Evolutionary conservation across 768 basidiomycete species (phyloP), one percentile per base, ranked within the genome.

Genomic region (Floccularia luteovirens): DNA sequence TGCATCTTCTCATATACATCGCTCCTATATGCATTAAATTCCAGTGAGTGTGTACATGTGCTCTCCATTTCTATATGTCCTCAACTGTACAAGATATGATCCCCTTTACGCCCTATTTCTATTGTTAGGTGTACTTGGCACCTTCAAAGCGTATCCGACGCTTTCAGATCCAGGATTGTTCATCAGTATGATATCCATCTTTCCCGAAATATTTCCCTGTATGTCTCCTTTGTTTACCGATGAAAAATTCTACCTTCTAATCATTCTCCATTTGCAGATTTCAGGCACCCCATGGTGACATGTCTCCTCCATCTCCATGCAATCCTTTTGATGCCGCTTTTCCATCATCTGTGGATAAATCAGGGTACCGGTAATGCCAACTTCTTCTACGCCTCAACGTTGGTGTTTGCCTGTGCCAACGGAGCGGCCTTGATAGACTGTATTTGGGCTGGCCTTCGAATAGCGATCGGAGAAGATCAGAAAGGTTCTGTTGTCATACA

Each of bases 311-410:
- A 94, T 47, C 63, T 88, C 3, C 90, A 96, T 52, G 80, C 93
- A 2, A 71, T 81, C 1, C 69, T 90, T 14, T 79, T 98, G 16
- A 73, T 97, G 43, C 94, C 94, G 0, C 70, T 96, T 22, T 93
- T 98, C 59, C 81, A 94, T 53, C 75, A 88, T 43, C 67, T 98
- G 1, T 99, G 96, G 94, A 74, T 97, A 4, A 70, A 68, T 6
- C 84, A 90, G 42, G 92, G 91, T 1, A 88, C 90, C 4, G 96
- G 91, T 2, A 98, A 99, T 53, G 92, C 94, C 33, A 98, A 98
- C 58, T 99, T 99, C 63, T 97, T 89, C 64, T 99, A 98, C 52
- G 96, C 96, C 0, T 82, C 85, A 3, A 97, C 92, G 2, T 69
- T 98, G 44, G 94, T 99, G 12, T 91, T 92, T 58, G 92, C 90